Evolutionary conservation across 208 protist genomes (phyloP).

Genomic region (Wallacemonas sp.): DNA sequence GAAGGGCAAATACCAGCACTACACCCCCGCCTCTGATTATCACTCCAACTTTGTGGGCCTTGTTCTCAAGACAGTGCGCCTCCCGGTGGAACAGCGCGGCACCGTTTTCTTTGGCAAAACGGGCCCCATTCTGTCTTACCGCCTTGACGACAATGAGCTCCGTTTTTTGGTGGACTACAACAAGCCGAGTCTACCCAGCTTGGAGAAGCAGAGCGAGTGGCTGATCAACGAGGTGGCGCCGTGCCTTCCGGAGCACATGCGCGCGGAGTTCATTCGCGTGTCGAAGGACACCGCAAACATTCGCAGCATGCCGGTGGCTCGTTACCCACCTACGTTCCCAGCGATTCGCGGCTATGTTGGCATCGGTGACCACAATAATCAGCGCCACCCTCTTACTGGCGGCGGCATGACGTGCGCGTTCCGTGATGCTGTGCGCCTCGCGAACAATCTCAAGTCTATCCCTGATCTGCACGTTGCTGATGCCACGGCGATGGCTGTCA

Average conservation of each 20-base stretch:
- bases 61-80: slow-evolving; percentile 59
- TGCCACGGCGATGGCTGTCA: slow-evolving; percentile 37
- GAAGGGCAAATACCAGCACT: slow-evolving; percentile 85
- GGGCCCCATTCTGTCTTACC: slow-evolving; percentile 91
- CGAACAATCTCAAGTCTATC: slow-evolving; percentile 63
- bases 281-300: slow-evolving; percentile 55
- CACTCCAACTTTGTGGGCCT: slow-evolving; percentile 91
- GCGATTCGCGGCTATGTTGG: slow-evolving; percentile 85
- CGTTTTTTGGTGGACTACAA: slow-evolving; percentile 89
- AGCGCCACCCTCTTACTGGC: slow-evolving; percentile 94
- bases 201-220: slow-evolving; percentile 82
- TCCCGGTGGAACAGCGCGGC: slow-evolving; percentile 85
- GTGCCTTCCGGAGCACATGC: slow-evolving; percentile 76
- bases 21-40: slow-evolving; percentile 72
- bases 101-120: slow-evolving; percentile 92
- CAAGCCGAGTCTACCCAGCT: slow-evolving; percentile 61
- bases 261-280: slow-evolving; percentile 67
- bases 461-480: slow-evolving; percentile 36
- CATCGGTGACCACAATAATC: slow-evolving; percentile 94
- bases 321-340: slow-evolving; percentile 71
- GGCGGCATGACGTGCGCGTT: slow-evolving; percentile 93
- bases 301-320: slow-evolving; percentile 81
- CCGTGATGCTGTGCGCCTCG: slow-evolving; percentile 76
- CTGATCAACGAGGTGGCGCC: slow-evolving; percentile 81
- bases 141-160: slow-evolving; percentile 76